Base-by-base conservation (phyloP, 371 early-diverging fungal species). In the Syncephalastrum sp. region DNA sequence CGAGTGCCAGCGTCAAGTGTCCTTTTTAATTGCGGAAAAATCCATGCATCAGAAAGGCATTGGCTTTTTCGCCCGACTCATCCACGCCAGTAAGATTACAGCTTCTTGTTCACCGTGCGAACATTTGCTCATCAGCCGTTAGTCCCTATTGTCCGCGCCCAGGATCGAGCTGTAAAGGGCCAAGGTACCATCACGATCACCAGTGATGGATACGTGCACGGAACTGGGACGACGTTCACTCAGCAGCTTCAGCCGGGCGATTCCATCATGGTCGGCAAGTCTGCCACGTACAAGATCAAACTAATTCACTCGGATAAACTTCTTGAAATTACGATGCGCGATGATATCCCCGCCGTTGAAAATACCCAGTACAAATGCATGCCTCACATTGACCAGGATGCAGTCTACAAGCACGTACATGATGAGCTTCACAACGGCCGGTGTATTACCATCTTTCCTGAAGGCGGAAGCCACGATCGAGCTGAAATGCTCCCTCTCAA, bases 391-490 rank as follows among this genome's bases (percentile, higher is more conserved):
- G 91, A 96, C 65, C 95, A 96, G 67, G 65, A 75, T 54, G 73
- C 79, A 7, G 90, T 96, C 69, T 96, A 92, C 72, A 67, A 74
- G 25, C 69, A 79, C 7, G 97, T 96, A 13, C 84, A 86, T 59
- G 81, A 84, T 5, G 83, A 88, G 14, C 69, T 96, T 45, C 77
- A 86, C 59, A 70, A 74, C 21, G 91, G 92, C 23, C 83, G 84
- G 25, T 91, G 92, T 63, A 84, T 96, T 14, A 95, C 96, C 13
- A 96, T 96, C 55, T 96, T 96, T 69, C 97, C 97, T 3, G 97
- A 95, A 64, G 96, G 97, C 45, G 96, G 97, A 7, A 89, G 89
- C 56, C 97, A 96, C 69, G 97, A 96, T 65, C 91, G 95, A 33
- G 81, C 92, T n/a, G 90, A 94, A 58, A 84, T 96, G 82, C 69